Percentiles rank a stretch among this genome's conserved stretches.
These are phyloP conservation scores for Takashimella koratensis DNA, from an alignment of 1,284 basidiomycete genomes.

Conservation along the genomic window DNA sequence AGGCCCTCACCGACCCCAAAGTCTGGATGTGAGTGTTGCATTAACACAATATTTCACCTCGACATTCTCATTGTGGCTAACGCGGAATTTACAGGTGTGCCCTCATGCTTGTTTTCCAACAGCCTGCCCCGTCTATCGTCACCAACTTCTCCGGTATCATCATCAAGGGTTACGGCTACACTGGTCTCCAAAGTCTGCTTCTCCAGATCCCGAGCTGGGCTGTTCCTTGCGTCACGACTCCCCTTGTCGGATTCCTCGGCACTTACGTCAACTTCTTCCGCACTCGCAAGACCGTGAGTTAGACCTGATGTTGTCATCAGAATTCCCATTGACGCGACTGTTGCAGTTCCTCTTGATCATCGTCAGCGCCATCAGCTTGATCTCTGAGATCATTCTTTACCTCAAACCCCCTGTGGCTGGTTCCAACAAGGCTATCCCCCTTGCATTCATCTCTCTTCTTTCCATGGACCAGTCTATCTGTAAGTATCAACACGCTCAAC, in stretches of 20 bases:
- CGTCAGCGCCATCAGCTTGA: neutral
- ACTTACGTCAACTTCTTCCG: neutral
- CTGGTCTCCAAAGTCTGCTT: constrained; percentile 4
- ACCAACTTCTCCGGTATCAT: constrained; percentile 10
- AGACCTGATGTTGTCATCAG: neutral
- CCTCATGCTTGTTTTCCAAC: neutral
- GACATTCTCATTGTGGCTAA: too few species aligned
- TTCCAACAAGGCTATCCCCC: constrained; percentile 4
- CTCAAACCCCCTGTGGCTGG: constrained; percentile 1
- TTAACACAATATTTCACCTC: neutral
- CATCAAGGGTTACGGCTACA: constrained; percentile 7
- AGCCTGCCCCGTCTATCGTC: neutral
- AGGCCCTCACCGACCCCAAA: constrained; percentile 15
- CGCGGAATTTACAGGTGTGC: neutral
- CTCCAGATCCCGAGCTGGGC: constrained; percentile 8
- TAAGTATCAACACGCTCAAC: neutral
- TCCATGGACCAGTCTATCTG: constrained; percentile 1
- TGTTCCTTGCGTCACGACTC: neutral
- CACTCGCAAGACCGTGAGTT: constrained; percentile 3
- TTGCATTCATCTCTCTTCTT: constrained; percentile 1
- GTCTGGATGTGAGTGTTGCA: constrained; percentile 11
- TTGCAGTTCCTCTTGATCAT: constrained; percentile 4
- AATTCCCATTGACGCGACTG: neutral
- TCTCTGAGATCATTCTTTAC: constrained; percentile 2
- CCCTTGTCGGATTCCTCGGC: constrained; percentile 2